A percentile compares a stretch with the other conserved stretches of the same genome.
Evolutionary conservation across 2,329 filamentous ascomycete genomes (phyloP).

Genomic region (Huntiella savannae): DNA sequence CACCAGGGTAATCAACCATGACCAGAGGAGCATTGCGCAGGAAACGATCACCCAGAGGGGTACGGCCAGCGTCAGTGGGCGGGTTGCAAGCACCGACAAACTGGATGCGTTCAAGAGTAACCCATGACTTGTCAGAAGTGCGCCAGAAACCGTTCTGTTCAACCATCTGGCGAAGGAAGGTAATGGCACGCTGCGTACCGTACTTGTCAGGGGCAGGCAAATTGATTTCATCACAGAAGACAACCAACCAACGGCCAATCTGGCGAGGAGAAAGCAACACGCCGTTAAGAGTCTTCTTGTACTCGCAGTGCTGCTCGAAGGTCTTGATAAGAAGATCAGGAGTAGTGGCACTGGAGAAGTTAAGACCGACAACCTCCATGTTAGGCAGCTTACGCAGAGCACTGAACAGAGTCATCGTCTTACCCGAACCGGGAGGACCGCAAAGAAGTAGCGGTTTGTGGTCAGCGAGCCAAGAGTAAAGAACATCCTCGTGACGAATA

Average conservation of each 20-base stretch:
- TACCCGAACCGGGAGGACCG: slow-evolving; percentile 93
- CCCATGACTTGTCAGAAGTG: slow-evolving; percentile 93
- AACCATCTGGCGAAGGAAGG: slow-evolving; percentile 89
- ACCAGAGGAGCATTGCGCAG: slow-evolving; percentile 92
- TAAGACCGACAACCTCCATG: slow-evolving; percentile 97
- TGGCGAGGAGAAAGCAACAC: slow-evolving; percentile 91
- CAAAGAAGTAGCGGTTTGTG: slow-evolving; percentile 94
- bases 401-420: slow-evolving; percentile 99
- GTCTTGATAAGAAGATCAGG: slow-evolving; percentile 97
- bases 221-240: slow-evolving; percentile 99
- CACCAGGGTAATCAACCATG: slow-evolving; percentile 98
- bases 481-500: slow-evolving; percentile 91
- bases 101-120: slow-evolving; percentile 90
- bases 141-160: slow-evolving; percentile 99
- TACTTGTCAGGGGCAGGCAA: slow-evolving; percentile 95
- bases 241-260: slow-evolving; percentile 90
- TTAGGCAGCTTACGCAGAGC: slow-evolving; percentile 90
- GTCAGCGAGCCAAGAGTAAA: slow-evolving; percentile 98
- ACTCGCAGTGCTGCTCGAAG: slow-evolving; percentile 98
- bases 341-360: slow-evolving; percentile 97
- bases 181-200: slow-evolving; percentile 90
- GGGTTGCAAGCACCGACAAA: slow-evolving; percentile 98
- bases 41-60: slow-evolving; percentile 81
- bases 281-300: slow-evolving; percentile 94
- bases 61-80: slow-evolving; percentile 90